These are phyloP conservation scores for Verticillium dahliae DNA, from an alignment of 2,329 filamentous ascomycete genomes.

Conservation along the genomic window DNA sequence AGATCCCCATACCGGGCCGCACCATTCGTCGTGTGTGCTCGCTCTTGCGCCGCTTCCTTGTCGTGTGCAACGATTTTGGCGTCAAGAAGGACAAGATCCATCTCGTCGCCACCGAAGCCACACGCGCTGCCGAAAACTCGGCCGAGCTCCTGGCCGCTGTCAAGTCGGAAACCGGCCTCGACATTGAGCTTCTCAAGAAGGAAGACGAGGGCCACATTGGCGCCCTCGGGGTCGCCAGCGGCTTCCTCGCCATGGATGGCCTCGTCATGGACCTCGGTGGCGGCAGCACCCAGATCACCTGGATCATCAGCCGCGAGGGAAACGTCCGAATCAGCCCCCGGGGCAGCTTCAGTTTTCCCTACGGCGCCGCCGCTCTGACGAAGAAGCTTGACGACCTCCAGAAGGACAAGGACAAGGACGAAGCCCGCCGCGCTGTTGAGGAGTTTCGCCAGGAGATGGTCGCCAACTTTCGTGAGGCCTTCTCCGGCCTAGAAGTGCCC, in stretches of 20 bases:
- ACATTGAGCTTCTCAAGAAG: slow-evolving; percentile 55
- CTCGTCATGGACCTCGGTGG: slow-evolving; percentile 69
- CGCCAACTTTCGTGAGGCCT: slow-evolving; percentile 42
- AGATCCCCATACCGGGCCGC: slow-evolving; percentile 21
- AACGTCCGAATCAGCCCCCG: slow-evolving; percentile 41
- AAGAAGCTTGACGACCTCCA: slow-evolving; percentile 41
- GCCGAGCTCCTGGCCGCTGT: slow-evolving; percentile 30
- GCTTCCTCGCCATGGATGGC: slow-evolving; percentile 52
- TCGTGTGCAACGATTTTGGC: slow-evolving; percentile 19
- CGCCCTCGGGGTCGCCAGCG: slow-evolving; percentile 60
- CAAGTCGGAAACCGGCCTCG: slow-evolving; percentile 49
- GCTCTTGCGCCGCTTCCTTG: slow-evolving; percentile 19
- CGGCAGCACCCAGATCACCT: slow-evolving; percentile 64
- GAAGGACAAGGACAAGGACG: slow-evolving; percentile 25
- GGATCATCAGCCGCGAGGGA: slow-evolving; percentile 49
- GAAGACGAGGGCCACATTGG: slow-evolving; percentile 61
- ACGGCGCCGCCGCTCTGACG: slow-evolving; percentile 61
- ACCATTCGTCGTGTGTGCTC: slow-evolving; percentile 19
- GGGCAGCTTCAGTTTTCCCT: slow-evolving; percentile 61
- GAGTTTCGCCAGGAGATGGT: slow-evolving; percentile 43
- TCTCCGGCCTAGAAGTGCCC: slow-evolving; percentile 46
- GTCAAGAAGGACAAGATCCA: slow-evolving; percentile 18
- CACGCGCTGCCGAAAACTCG: slow-evolving; percentile 22
- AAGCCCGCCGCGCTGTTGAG: slow-evolving; percentile 36
- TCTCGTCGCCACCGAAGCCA: slow-evolving; percentile 24